Evolutionary conservation across 495 filamentous ascomycete genomes (phyloP).

Genomic region (Hyaloscypha hepaticicola): DNA sequence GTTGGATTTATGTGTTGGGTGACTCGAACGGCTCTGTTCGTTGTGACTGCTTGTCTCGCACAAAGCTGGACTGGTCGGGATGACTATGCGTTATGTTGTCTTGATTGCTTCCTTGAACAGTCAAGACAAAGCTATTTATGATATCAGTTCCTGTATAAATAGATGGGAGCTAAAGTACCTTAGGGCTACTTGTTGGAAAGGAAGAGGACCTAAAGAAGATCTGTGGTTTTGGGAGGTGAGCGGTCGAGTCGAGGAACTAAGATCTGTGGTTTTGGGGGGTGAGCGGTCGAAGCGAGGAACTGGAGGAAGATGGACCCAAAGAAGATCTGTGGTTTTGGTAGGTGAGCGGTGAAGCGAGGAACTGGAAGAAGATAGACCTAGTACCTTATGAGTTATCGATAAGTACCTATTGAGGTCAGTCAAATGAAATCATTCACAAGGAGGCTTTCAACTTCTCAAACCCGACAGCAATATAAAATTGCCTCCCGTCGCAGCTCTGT

Average conservation of each 20-base stretch:
- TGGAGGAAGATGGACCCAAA: background rate
- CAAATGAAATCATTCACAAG: no score
- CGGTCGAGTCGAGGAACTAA: background rate
- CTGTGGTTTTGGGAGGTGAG: background rate
- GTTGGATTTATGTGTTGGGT: background rate
- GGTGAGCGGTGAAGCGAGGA: background rate
- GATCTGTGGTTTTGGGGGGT: background rate
- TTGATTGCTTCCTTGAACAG: background rate
- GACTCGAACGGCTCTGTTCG: background rate
- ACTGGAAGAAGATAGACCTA: no score
- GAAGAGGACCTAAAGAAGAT: background rate
- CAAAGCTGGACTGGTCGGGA: background rate
- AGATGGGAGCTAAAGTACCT: background rate
- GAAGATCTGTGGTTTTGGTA: background rate
- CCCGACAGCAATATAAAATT: no score
- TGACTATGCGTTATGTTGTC: background rate
- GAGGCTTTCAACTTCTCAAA: no score
- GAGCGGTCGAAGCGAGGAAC: background rate
- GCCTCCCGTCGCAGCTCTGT: no score
- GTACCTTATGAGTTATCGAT: no score
- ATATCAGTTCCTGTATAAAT: background rate
- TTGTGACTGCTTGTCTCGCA: constrained; percentile 3
- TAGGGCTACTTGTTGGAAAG: background rate
- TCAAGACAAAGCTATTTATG: background rate
- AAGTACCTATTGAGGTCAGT: no score